Percentiles rank a stretch among this genome's conserved stretches.
Evolutionary conservation across 2,329 filamentous ascomycete genomes (phyloP).

Genomic region (Verticillium klebahnii): DNA sequence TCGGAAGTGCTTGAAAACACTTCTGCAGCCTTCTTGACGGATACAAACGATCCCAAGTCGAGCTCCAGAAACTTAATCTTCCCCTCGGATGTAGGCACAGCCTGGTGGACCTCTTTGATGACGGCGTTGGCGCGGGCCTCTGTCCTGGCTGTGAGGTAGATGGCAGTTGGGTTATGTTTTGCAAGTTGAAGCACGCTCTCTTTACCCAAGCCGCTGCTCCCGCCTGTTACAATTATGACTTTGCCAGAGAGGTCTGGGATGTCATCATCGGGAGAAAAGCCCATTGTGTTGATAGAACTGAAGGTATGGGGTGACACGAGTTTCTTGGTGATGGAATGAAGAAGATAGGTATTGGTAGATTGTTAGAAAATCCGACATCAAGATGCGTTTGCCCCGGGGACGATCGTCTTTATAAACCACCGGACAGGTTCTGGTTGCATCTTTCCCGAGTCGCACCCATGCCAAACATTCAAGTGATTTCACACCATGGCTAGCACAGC

Average conservation of each 20-base stretch:
- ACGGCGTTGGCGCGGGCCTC: constrained; percentile 26
- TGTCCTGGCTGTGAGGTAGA: constrained; percentile 23
- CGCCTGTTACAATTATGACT: constrained; percentile 46
- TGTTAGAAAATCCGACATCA: no score
- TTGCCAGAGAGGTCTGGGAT: constrained; percentile 40
- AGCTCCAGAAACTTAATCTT: constrained; percentile 28
- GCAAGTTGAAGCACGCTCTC: constrained; percentile 26
- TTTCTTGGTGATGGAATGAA: no score
- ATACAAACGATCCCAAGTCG: constrained; percentile 38
- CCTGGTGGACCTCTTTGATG: constrained; percentile 26
- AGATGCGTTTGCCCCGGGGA: no score
- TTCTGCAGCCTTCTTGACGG: constrained; percentile 33
- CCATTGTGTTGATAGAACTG: no score
- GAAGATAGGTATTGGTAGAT: no score
- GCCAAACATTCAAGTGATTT: no score
- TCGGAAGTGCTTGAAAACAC: constrained; percentile 24
- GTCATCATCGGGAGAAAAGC: constrained; percentile 21
- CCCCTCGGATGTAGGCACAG: constrained; percentile 8
- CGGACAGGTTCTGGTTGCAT: no score
- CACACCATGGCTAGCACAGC: no score
- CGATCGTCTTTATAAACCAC: no score
- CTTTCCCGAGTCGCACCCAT: no score
- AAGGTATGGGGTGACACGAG: no score
- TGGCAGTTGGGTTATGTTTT: constrained; percentile 19
- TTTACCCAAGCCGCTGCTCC: constrained; percentile 24